Evolutionary conservation across 371 early-diverging fungal genomes (phyloP).

Genomic region (Rhizopus arrhizus): DNA sequence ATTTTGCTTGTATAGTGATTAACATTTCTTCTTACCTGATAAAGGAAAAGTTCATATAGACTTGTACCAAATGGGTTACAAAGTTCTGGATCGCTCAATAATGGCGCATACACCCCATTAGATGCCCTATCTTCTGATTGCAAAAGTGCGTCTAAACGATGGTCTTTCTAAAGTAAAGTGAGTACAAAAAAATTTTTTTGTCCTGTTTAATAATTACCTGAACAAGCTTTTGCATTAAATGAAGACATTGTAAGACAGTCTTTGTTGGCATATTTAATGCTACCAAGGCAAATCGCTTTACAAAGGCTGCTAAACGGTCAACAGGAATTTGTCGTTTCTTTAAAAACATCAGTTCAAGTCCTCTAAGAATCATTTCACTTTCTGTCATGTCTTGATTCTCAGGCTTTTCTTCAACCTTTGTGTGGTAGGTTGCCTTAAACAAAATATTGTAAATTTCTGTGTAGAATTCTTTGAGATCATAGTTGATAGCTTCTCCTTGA

Average conservation of each 20-base stretch:
- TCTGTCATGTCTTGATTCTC: constrained; percentile 60
- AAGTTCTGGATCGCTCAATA: constrained; percentile 90
- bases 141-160: constrained; percentile 77
- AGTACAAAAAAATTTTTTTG: constrained; percentile 13
- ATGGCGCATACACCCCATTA: constrained; percentile 76
- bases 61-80: constrained; percentile 92
- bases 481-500: constrained; percentile 85
- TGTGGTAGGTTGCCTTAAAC: constrained; percentile 68
- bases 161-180: constrained; percentile 55
- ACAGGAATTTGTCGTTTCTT: constrained; percentile 77
- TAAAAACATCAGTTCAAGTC: constrained; percentile 82
- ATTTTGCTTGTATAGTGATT: neutral
- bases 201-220: constrained; percentile 22
- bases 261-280: constrained; percentile 58
- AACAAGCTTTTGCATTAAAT: constrained; percentile 37
- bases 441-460: constrained; percentile 76
- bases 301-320: constrained; percentile 72
- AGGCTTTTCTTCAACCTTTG: constrained; percentile 61
- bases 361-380: constrained; percentile 74
- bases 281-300: constrained; percentile 62
- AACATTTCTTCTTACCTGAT: constrained; percentile 55
- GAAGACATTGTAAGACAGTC: constrained; percentile 40
- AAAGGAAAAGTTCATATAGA: constrained; percentile 80
- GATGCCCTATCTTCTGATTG: constrained; percentile 82
- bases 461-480: constrained; percentile 88